Conservation (phyloP, 176 grass and related monocot genomes). For the Bothriochloa decipiens region DNA sequence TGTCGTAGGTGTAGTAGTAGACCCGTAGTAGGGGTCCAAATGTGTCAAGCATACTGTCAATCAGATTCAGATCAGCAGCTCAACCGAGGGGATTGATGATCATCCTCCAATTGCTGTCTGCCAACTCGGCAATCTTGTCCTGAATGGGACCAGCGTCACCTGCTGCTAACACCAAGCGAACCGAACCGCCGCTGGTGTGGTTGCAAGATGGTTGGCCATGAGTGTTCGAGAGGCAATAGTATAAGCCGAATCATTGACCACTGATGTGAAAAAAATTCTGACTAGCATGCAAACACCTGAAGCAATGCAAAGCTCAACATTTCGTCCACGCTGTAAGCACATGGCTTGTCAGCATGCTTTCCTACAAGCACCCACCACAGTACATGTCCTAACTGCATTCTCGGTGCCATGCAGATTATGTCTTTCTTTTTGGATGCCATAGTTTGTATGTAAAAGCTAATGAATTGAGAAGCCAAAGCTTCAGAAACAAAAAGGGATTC, state of each 20-base stretch:
- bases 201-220: background rate
- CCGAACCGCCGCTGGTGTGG: background rate
- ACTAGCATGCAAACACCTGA: background rate
- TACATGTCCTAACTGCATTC: background rate
- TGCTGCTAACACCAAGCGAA: background rate
- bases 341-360: background rate
- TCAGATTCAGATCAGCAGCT: background rate
- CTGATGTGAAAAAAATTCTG: background rate
- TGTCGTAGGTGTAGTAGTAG: background rate
- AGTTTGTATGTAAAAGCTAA: background rate
- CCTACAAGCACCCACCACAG: background rate
- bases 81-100: background rate
- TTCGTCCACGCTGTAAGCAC: background rate
- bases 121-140: constrained; percentile 22
- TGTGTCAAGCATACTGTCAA: constrained; percentile 1
- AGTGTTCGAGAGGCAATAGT: background rate
- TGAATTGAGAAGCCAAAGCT: background rate
- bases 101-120: background rate
- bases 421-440: background rate
- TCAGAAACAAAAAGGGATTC: background rate
- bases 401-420: background rate
- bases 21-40: background rate
- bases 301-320: background rate
- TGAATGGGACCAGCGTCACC: background rate
- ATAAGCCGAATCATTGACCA: background rate